Base-by-base conservation (phyloP, 2,329 filamentous ascomycete genomes). In the Tricladium varicosporioides region DNA sequence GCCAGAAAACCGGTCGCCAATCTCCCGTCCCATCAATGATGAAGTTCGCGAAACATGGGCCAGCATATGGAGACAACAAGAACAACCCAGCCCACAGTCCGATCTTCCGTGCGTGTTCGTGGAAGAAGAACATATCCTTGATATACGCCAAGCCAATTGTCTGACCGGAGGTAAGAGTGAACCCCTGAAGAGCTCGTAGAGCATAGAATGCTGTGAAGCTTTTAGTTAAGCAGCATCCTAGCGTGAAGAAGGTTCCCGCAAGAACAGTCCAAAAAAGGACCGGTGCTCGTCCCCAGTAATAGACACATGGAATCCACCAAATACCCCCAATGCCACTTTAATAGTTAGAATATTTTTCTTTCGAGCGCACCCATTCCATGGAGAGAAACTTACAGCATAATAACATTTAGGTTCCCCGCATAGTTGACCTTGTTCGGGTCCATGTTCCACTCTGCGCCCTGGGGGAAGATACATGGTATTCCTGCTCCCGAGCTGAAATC, bases 71-170 rank as follows among this genome's bases (percentile, higher is more conserved):
- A 14, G 68, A 70, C 31, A 73, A 49, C 51, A 75, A 69, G 56
- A 74, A 71, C n/a, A 67, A 68, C 10, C 67, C 69, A 62, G 75
- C 76, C 76, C 76, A 79, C 40, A 80, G 69, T 50, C 77, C 76
- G 58, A 79, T 79, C 65, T 80, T 79, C 18, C 77, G 69, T 0
- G 78, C 77, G 36, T 79, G 72, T 59, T 84, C 76, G 62, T 85
- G 82, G 68, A 83, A 82, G 71, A 82, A 84, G 72, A 82, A 85
- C 56, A 83, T 74, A 66, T 85, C 82, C 53, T 82, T 78, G 65
- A 82, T 78, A 64, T 78, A 78, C 62, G 80, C 78, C 51, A 83
- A 71, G 9, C 77, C 78, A 14, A 74, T 72, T 4, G 71, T 74
- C 57, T 78, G 76, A 7, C 69, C 67, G 7, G 75, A 54, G 14